Base-by-base conservation (phyloP, 2,329 filamentous ascomycete species). In the Penicillium sp. region DNA sequence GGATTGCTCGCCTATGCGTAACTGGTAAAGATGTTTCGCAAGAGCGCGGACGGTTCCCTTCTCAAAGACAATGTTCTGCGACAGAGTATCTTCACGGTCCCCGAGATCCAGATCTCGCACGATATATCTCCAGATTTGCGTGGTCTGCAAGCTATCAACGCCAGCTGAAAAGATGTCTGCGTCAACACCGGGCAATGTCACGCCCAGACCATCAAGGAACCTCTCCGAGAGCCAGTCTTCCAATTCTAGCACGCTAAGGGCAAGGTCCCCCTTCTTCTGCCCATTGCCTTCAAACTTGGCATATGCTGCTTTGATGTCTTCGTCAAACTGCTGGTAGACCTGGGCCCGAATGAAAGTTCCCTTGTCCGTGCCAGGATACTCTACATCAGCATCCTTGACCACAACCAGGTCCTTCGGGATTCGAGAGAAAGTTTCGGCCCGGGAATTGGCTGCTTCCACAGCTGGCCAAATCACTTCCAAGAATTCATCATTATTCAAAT, bases 41-140 rank as follows among this genome's bases (percentile, higher is more conserved):
- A 84, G 66, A 23, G 69, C 70, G 6, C 65, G 58, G 27, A 81
- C 64, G 7, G 75, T 80, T 0, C 76, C 77, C 28, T 76, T 74
- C 40, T 86, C 81, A 39, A 81, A 86, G 0, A 84, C 73, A 0
- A 84, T 72, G 39, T 83, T 85, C 42, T 79, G 75, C 0, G 75
- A 73, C 0, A 84, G 62, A 8, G 69, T 63, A 12, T 73, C 66
- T 20, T 33, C 40, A 12, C 31, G 33, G 0, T 75, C 74, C 1
- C 72, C 70, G 1, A 81, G 57, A 24, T 81, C 73, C 2, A 85
- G 60, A 0, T 75, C 70, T 10, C 75, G 74, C 46, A 79, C 66
- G 25, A 86, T 76, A 1, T 71, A 65, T 13, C 72, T 72, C 54
- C 82, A 75, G 49, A 82, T 75, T 45, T 77, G 75, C 25, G 82